A percentile compares a stretch with the other conserved stretches of the same genome.
Conservation (phyloP, 2,329 filamentous ascomycete species). For the Talaromyces sp. region DNA sequence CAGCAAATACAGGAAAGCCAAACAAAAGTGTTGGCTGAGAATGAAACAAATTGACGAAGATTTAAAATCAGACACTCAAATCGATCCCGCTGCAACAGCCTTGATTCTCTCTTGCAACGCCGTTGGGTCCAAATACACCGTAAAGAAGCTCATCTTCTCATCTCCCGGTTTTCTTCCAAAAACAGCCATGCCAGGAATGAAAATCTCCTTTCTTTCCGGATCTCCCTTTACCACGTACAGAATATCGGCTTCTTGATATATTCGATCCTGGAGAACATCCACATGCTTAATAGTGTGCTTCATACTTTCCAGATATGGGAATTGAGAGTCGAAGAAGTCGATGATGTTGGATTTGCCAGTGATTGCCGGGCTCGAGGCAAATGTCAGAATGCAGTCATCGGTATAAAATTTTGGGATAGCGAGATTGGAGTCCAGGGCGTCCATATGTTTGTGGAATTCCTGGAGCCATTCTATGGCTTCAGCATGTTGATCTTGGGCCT, state of each 20-base stretch:
- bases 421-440: conserved; percentile 3
- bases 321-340: conserved; percentile 11
- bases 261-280: conserved; percentile 14
- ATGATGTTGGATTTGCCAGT: conserved; percentile 5
- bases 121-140: conserved; percentile 15
- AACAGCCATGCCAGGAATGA: conserved; percentile 12
- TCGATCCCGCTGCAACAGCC: neutral
- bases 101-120: conserved; percentile 10
- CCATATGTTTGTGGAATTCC: conserved; percentile 13
- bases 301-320: conserved; percentile 11
- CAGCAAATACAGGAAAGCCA: neutral
- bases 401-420: conserved; percentile 12
- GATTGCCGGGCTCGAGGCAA: conserved; percentile 5
- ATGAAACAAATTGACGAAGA: neutral
- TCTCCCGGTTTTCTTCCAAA: conserved; percentile 9
- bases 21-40: neutral
- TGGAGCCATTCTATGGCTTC: conserved; percentile 12
- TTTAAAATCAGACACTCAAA: neutral
- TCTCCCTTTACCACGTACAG: conserved; percentile 14
- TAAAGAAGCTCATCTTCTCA: conserved; percentile 12
- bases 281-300: conserved; percentile 16
- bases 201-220: conserved; percentile 12
- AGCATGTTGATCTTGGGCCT: neutral
- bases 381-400: conserved; percentile 11
- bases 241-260: conserved; percentile 16